phyloP scores from a whole-genome alignment of 2,329 filamentous ascomycete species.

The Paracoccidioides lutzii region DNA sequence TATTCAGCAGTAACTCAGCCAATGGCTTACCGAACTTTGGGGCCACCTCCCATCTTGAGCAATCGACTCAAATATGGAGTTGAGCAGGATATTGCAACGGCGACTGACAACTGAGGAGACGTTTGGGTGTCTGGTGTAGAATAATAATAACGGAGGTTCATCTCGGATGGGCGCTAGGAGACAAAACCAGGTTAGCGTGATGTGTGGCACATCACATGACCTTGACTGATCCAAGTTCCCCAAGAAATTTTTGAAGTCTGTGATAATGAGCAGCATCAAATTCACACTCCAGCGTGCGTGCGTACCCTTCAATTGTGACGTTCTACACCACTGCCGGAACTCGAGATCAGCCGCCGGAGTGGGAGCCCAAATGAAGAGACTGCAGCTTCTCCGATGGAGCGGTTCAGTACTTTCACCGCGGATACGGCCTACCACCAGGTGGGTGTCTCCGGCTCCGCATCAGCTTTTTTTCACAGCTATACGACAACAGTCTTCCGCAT shows the following conservation, averaged over 20 bases:
- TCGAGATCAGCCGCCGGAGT: neutral
- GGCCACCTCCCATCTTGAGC: constrained; percentile 57
- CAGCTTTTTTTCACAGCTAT: constrained; percentile 16
- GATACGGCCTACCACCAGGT: constrained; percentile 26
- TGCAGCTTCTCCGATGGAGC: constrained; percentile 41
- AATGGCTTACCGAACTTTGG: constrained; percentile 52
- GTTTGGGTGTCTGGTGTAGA: neutral
- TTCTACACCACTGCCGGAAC: neutral
- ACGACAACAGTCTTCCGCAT: constrained; percentile 32
- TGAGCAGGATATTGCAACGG: constrained; percentile 2
- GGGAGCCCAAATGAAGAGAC: constrained; percentile 32
- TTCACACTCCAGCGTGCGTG: neutral
- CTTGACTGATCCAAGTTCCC: constrained; percentile 13
- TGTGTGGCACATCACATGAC: constrained; percentile 24
- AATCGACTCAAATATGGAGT: constrained; percentile 10
- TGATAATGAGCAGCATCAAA: constrained; percentile 3
- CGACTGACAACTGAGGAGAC: constrained; percentile 4
- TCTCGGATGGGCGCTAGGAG: constrained; percentile 10
- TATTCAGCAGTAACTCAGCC: constrained; percentile 38
- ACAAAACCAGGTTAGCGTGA: constrained; percentile 18
- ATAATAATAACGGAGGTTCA: neutral
- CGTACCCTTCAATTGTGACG: constrained; percentile 2
- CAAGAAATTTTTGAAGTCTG: constrained; percentile 25
- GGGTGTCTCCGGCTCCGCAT: constrained; percentile 9
- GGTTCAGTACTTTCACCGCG: constrained; percentile 37